Evolutionary conservation across 495 filamentous ascomycete species (phyloP), one percentile per base, ranked within the genome.

Genomic region (Tetracladium setigerum): DNA sequence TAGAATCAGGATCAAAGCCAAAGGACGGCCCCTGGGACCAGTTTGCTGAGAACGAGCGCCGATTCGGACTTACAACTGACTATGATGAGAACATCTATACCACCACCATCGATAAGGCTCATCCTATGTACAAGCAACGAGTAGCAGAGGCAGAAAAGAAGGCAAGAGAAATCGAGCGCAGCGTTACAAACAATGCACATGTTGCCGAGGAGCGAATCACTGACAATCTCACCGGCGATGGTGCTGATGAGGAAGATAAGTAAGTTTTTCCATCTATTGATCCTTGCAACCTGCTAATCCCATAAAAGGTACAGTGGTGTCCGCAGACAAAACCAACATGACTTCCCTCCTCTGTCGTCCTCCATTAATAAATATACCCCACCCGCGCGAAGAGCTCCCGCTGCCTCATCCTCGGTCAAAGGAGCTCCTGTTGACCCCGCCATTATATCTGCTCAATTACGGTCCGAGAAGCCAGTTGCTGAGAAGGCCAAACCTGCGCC

Each of bases 51-150:
- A 97, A 98, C 54, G 84, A 94, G 62, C 75, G 80, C 30, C 79
- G 86, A 3, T 97, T 95, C 60, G 92, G 92, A 8, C 65, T 91
- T 31, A 87, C 78, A 65, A 88, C 80, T 14, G 84, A 84, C 53
- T 97, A 95, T 61, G 83, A 96, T 54, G 94, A 97, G 63, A 87
- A 83, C 56, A 79, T 91, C 38, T 99, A 99, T 61, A 99, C 94
- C 9, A 97, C 91, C 15, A 68, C 74, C 9, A 87, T 99, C 53
- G 81, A 99, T 60, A 84, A 81, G 50, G 82, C 66, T 27, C 79
- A 91, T 61, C 89, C 92, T 1, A 66, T 78, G 19, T 96, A 92
- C 65, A 81, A 79, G 50, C 78, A 86, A 59, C 79, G 82, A 48
- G 67, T 84, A 46, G 87, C 83, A 1, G 77, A 77, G 7, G 92